Evolutionary conservation across 768 basidiomycete species (phyloP), one percentile per base, ranked within the genome.

Genomic region (Leucocoprinus leucothites): DNA sequence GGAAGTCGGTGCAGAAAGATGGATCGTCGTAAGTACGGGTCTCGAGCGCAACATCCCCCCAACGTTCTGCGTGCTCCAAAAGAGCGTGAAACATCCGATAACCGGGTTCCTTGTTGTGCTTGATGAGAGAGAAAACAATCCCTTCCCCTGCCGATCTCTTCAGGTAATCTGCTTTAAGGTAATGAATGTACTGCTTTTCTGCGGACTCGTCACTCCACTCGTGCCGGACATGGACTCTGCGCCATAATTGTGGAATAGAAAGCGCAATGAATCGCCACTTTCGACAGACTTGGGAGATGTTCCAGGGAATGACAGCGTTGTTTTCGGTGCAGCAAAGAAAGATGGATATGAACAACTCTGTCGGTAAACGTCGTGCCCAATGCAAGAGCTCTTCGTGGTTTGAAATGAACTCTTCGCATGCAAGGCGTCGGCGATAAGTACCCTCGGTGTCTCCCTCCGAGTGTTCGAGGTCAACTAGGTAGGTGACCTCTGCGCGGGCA

Each of bases 271-370:
- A 63, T 41, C 78, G 67, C 76, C 77, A 80, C 47, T 62, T 64
- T 9, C 57, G 56, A 18, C 71, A 78, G 43, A 81, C 76, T 53
- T 78, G 77, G 40, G 72, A 73, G 16, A 76, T 57, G 9, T 63
- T 26, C 24, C 31, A 53, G 11, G 52, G 44, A 38, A 46, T 22
- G 9, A 26, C 7, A 13, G 43, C 18, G 9, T 47, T 36, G 13
- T n/a, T 24, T 11, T 53, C 45, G n/a, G 44, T 53, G 31, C 52
- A 53, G 14, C 25, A 45, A 22, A 24, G n/a, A 34, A 53, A 53
- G 35, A 53, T 53, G 7, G 25, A 6, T 28, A 46, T 25, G 16
- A 53, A 35, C 22, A 53, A 22, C 19, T 53, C 52, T 3, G 18
- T 14, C 6, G 35, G 28, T 5, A 53, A 16, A 14, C 52, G 45